Evolutionary conservation across 257 asterid species (phyloP).

Genomic region (Solanum tacnaense): DNA sequence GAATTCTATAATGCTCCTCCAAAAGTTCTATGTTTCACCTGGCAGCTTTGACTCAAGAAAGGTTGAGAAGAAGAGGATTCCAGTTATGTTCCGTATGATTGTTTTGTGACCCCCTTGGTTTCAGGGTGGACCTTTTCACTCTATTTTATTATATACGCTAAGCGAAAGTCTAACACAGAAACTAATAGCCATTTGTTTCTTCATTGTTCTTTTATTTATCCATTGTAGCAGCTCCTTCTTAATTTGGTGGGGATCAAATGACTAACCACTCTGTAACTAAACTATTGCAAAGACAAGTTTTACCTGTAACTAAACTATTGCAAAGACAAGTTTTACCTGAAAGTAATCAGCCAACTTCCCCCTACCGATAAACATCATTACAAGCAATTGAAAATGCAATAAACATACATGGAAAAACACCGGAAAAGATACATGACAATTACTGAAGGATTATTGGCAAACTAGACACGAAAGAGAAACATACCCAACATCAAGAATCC

Average conservation of each 20-base stretch:
- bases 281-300: not conserved
- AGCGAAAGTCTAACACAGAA: not conserved
- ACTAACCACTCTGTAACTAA: not conserved
- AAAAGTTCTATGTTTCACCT: not conserved
- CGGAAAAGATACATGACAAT: not conserved
- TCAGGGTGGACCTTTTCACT: no score
- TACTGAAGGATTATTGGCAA: not conserved
- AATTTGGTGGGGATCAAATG: not conserved
- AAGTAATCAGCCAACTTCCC: not conserved
- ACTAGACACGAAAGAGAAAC: not conserved
- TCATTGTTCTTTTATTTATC: not conserved
- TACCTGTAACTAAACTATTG: not conserved
- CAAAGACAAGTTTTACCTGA: not conserved
- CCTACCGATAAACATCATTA: not conserved
- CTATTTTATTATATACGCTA: no score
- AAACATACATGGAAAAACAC: not conserved
- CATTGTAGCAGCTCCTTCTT: not conserved
- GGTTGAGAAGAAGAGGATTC: not conserved
- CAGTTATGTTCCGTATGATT: not conserved
- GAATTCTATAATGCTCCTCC: not conserved
- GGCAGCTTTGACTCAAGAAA: not conserved
- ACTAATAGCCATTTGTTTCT: not conserved
- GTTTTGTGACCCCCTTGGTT: not conserved
- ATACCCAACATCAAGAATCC: slow-evolving; percentile 72
- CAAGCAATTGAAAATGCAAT: not conserved